These are phyloP conservation scores for Xylogone sp. DNA, from an alignment of 2,329 filamentous ascomycete species.

Conservation along the genomic window DNA sequence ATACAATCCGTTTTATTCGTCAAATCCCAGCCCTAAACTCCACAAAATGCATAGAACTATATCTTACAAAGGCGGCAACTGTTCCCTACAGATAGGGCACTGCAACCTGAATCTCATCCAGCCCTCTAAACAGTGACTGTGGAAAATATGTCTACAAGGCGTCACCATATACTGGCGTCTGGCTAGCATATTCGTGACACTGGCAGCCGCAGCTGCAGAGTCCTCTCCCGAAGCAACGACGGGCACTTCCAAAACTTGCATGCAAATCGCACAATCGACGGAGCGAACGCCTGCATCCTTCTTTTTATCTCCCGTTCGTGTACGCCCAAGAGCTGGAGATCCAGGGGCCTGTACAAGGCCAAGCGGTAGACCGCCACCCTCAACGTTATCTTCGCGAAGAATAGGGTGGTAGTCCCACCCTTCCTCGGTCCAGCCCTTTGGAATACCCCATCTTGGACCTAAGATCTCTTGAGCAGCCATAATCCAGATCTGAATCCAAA, in stretches of 20 bases:
- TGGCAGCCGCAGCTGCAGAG: conserved; percentile 37
- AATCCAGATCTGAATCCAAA: conserved; percentile 80
- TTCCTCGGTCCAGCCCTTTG: conserved; percentile 61
- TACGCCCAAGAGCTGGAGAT: conserved; percentile 16
- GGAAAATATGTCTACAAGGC: conserved; percentile 93
- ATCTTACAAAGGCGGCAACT: conserved; percentile 72
- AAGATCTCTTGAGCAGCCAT: conserved; percentile 81
- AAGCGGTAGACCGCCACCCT: conserved; percentile 77
- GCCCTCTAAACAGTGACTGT: conserved; percentile 84
- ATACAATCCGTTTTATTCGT: background rate
- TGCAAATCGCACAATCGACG: conserved; percentile 94
- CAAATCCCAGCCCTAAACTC: conserved; percentile 8
- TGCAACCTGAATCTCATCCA: conserved; percentile 94
- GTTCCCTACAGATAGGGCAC: conserved; percentile 92
- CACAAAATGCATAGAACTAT: conserved; percentile 6
- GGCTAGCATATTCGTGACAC: conserved; percentile 67
- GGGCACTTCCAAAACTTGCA: conserved; percentile 85
- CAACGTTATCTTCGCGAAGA: conserved; percentile 74
- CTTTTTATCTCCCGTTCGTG: conserved; percentile 29
- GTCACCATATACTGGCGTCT: conserved; percentile 93
- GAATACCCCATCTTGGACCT: conserved; percentile 83
- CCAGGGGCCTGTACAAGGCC: conserved; percentile 50
- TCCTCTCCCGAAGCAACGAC: conserved; percentile 61
- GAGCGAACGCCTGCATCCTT: conserved; percentile 41
- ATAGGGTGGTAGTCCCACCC: conserved; percentile 96